Evolutionary conservation across 305 asterid species (phyloP), one percentile per base, ranked within the genome.

Genomic region (Fraxinus paxiana): DNA sequence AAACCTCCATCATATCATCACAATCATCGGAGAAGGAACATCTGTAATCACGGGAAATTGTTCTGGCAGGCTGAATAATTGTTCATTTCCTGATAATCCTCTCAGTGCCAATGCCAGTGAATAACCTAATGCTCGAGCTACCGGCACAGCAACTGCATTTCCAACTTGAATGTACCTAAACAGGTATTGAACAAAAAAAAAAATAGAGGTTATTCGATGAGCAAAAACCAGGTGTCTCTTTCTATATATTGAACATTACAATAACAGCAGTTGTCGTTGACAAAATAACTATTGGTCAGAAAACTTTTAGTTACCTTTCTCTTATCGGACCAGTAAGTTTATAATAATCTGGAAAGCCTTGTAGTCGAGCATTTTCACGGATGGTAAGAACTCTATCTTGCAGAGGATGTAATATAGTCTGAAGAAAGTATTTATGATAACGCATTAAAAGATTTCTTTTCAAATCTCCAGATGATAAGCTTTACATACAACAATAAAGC

Each of bases 141-240:
- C 99, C 0, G 99, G 99, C 48, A 92, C 91, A 0, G 98, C 99
- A 5, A 96, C 99, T 0, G 99, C 99, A 73, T 96, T 96, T 0
- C 99, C 99, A 0, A 96, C 98, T 82, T 96, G 99, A 0, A 84
- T 86, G 81, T 94, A 95, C 74, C 99, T 95, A 81, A 54, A 54
- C n/a, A 79, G 33, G 63, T 15, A 74, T 6, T 3, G 79, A 13
- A 37, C 43, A 37, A 37, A 7, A 43, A 30, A 4, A 9, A 73
- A 67, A 2, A n/a, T 0, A 3, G 71, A 18, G 15, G 30, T 10
- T 20, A 24, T 61, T 9, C 9, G 0, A 30, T 8, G 17, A 26
- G 38, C 20, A 67, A 28, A 69, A 69, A 69, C 9, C 8, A 30
- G 10, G 41, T 1, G 2, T 69, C 30, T 61, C n/a, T 61, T 59